Evolutionary conservation across 768 basidiomycete species (phyloP).

Genomic region (Boletus insuetus): DNA sequence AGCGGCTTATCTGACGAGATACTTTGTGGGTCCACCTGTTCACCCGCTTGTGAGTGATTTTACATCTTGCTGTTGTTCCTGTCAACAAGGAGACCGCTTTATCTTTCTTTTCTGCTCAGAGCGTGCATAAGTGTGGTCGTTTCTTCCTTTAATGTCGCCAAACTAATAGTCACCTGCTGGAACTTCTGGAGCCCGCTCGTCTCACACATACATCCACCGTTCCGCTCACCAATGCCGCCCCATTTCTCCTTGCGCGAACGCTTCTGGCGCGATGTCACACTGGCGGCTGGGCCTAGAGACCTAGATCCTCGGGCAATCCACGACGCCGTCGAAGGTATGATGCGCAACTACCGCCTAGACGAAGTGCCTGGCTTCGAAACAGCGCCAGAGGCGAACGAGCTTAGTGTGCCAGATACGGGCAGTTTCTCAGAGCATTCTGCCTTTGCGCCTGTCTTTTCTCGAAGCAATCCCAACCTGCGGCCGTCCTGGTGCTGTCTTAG

Average conservation of each 20-base stretch:
- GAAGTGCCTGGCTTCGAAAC: constrained; percentile 19
- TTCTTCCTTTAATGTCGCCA: not conserved
- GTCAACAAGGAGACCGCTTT: not conserved
- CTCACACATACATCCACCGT: constrained; percentile 5
- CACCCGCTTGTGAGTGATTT: not conserved
- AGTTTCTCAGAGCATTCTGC: constrained; percentile 16
- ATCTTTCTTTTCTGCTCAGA: constrained; percentile 3
- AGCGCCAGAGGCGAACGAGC: not conserved
- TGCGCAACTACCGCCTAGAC: constrained; percentile 20
- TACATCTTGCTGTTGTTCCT: not conserved
- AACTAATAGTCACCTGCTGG: not conserved
- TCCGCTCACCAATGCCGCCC: constrained; percentile 10
- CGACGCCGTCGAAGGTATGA: constrained; percentile 23
- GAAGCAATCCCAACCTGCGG: not conserved
- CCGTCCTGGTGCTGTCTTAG: constrained; percentile 1
- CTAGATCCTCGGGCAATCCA: constrained; percentile 12
- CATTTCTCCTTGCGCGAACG: constrained; percentile 17
- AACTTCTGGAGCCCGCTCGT: not conserved
- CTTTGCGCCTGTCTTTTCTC: constrained; percentile 22
- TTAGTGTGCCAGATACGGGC: constrained; percentile 4
- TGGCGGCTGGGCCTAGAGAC: constrained; percentile 3
- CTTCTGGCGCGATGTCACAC: constrained; percentile 25
- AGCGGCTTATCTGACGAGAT: constrained; percentile 6
- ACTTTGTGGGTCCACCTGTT: constrained; percentile 22
- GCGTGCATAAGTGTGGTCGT: constrained; percentile 1